phyloP scores from a whole-genome alignment of 768 basidiomycete genomes.

The Mycena rosella region DNA sequence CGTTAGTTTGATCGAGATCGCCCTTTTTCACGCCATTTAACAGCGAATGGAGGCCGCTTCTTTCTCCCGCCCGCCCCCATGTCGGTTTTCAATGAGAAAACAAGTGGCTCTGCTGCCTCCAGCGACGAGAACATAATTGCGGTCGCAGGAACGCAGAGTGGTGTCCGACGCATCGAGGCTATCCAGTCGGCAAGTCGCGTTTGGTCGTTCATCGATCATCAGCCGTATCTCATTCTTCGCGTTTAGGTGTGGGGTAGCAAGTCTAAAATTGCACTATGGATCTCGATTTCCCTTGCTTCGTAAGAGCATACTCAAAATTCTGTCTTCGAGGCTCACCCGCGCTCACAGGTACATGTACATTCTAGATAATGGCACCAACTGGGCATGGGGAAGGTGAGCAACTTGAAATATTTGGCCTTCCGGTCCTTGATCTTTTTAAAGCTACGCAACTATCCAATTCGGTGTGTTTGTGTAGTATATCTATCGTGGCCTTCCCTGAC shows the following conservation, averaged over 20 bases:
- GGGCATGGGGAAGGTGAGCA: conserved; percentile 38
- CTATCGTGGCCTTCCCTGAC: background rate
- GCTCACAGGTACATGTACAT: conserved; percentile 31
- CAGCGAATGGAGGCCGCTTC: background rate
- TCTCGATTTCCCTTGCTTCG: conserved; percentile 36
- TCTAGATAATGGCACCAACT: conserved; percentile 33
- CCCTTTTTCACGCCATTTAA: conserved; percentile 16
- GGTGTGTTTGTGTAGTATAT: conserved; percentile 4
- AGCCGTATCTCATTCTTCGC: background rate
- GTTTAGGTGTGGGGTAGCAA: conserved; percentile 36
- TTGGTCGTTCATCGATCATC: background rate
- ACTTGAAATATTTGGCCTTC: background rate
- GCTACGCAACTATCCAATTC: conserved; percentile 37
- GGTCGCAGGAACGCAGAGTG: conserved; percentile 32
- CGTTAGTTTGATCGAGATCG: too few relatives aligned
- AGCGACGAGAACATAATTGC: conserved; percentile 23
- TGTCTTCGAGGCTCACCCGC: background rate
- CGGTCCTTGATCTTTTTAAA: background rate
- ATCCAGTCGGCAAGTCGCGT: conserved; percentile 30
- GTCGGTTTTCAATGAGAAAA: conserved; percentile 31
- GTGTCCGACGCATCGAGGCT: conserved; percentile 35
- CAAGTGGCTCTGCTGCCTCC: conserved; percentile 14
- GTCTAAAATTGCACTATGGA: conserved; percentile 36
- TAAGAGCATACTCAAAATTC: background rate
- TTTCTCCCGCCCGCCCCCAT: conserved; percentile 11